These are phyloP conservation scores for Coprinopsis strossmayeri DNA, from an alignment of 768 basidiomycete species.

Conservation along the genomic window DNA sequence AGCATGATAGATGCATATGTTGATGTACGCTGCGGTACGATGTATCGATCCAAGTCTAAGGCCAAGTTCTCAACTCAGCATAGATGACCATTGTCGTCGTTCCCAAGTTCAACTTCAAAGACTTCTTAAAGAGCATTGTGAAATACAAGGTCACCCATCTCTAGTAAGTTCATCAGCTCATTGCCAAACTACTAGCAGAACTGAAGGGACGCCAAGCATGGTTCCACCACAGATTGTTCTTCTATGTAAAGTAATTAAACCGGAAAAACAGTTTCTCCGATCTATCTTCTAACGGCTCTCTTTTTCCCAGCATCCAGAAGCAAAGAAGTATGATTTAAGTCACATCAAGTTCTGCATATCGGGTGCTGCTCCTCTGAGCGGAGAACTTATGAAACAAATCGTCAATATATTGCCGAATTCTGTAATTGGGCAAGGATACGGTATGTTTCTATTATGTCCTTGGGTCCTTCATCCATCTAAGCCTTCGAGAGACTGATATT, in stretches of 20 bases:
- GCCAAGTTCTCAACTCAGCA: not conserved
- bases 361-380: constrained; percentile 60
- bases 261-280: not conserved
- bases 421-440: constrained; percentile 59
- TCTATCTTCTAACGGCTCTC: not conserved
- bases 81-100: constrained; percentile 53
- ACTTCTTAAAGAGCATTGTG: constrained; percentile 49
- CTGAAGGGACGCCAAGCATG: constrained; percentile 27
- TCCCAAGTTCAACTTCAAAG: constrained; percentile 55
- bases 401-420: constrained; percentile 49
- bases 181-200: not conserved
- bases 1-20: constrained; percentile 38
- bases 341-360: constrained; percentile 47
- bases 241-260: constrained; percentile 50
- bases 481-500: not conserved
- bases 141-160: constrained; percentile 51
- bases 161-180: constrained; percentile 29
- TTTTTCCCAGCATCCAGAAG: constrained; percentile 38
- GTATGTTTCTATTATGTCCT: constrained; percentile 19
- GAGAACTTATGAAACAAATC: constrained; percentile 42
- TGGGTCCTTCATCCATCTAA: no score
- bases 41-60: not conserved
- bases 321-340: constrained; percentile 42
- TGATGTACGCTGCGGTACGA: constrained; percentile 45
- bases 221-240: constrained; percentile 66